phyloP scores from a whole-genome alignment of 768 basidiomycete species.

The Podaxis rugospora region DNA sequence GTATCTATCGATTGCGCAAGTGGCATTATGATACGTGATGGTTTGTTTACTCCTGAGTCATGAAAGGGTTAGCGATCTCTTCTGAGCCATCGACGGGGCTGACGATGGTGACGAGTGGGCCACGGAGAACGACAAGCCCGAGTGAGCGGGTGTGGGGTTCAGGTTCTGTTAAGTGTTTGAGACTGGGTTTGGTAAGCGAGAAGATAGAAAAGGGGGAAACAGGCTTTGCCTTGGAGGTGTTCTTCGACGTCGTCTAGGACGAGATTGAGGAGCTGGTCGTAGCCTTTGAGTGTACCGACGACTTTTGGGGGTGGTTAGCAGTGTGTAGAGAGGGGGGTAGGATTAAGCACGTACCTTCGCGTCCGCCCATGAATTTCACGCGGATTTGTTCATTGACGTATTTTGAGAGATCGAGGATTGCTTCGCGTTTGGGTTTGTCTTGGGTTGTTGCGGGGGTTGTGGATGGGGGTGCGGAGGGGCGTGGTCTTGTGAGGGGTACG shows the following conservation, averaged over 20 bases:
- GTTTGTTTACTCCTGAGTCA: constrained; percentile 53
- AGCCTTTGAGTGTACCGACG: constrained; percentile 90
- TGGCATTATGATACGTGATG: neutral
- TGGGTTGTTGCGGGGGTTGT: constrained; percentile 43
- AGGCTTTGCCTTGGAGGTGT: constrained; percentile 56
- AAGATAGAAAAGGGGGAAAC: neutral
- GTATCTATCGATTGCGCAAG: neutral
- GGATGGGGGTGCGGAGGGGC: neutral
- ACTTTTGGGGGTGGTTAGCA: constrained; percentile 42
- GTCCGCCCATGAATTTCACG: constrained; percentile 97
- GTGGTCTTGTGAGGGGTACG: constrained; percentile 8
- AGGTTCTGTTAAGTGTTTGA: constrained; percentile 42
- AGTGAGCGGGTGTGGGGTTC: constrained; percentile 61
- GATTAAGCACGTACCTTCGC: constrained; percentile 67
- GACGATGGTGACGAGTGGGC: constrained; percentile 90
- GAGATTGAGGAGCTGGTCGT: constrained; percentile 93
- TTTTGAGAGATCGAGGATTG: constrained; percentile 92
- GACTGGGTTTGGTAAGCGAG: neutral
- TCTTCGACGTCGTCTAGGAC: constrained; percentile 96
- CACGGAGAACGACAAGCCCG: constrained; percentile 86
- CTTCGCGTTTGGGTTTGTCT: constrained; percentile 86
- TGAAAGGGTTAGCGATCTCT: constrained; percentile 90
- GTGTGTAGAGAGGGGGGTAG: neutral
- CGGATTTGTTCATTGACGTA: constrained; percentile 90
- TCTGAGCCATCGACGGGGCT: constrained; percentile 95